Base-by-base conservation (phyloP, 2,329 filamentous ascomycete genomes). In the Tolypocladium album region DNA sequence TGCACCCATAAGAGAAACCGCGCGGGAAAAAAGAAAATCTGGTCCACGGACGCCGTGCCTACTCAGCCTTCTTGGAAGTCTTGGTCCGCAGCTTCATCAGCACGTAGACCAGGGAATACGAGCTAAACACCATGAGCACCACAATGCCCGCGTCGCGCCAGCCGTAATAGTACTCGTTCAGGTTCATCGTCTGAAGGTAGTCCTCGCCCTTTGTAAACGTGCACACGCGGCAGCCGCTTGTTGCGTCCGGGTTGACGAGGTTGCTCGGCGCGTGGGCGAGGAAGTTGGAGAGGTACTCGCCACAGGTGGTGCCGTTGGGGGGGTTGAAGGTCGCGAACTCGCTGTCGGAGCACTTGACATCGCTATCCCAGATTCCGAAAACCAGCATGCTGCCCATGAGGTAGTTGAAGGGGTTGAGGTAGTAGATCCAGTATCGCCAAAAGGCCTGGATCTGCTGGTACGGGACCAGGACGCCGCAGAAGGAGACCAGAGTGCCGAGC, bases 381-480 rank as follows among this genome's bases (percentile, higher is more conserved):
- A 76, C 74, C 7, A 86, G 70, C 72, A 87, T 76, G 38, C 75
- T 75, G 5, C 81, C 79, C 71, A 86, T 82, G 4, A 86, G 72
- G 61, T 86, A 86, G 72, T 81, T 84, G 75, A 85, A 86, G 0
- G 83, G 83, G 65, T 86, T 82, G 20, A 84, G 67, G 58, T 76
- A 85, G 72, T 85, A 86, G 6, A 88, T 80, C 84, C 85, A 88
- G 64, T 80, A 81, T 31, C 77, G 75, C 88, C 88, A 92, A 71
- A 91, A 91, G 0, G 71, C 65, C 11, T 84, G 81, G 27, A 92
- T 78, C 34, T 80, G 78, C 0, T 67, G 66, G 63, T 87, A 89
- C 0, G 88, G 88, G 0, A 91, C 88, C 6, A 90, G 76, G 1
- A 92, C 87, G 63, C 89, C 89, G 65, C 88, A 91, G 75, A 92